Evolutionary conservation across 768 basidiomycete species (phyloP).

Genomic region (Lentinula edodes): DNA sequence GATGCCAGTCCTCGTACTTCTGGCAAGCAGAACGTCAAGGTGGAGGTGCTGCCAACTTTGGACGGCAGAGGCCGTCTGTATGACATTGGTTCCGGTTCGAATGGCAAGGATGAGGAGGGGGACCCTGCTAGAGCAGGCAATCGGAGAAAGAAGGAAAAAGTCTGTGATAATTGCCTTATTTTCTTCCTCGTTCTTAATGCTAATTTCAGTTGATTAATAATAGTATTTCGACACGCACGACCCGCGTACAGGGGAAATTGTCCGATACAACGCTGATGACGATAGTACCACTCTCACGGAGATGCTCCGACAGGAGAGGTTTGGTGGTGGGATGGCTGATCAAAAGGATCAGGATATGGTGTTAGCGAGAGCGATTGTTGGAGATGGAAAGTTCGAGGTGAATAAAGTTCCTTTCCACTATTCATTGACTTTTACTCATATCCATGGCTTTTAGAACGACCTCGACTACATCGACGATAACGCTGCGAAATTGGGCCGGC

Average conservation of each 20-base stretch:
- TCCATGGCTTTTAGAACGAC: slow-evolving; percentile 49
- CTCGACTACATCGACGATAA: slow-evolving; percentile 97
- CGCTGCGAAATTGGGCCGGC: slow-evolving; percentile 84
- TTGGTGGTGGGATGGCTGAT: slow-evolving; percentile 83
- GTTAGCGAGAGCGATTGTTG: slow-evolving; percentile 82
- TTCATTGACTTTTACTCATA: not conserved
- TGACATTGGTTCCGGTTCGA: slow-evolving; percentile 75
- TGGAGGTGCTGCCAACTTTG: slow-evolving; percentile 85
- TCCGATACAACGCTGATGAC: slow-evolving; percentile 89
- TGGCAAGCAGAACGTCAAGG: slow-evolving; percentile 30
- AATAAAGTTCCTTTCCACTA: slow-evolving; percentile 10
- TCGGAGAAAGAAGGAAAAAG: slow-evolving; percentile 73
- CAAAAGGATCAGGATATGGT: slow-evolving; percentile 90
- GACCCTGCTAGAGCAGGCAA: slow-evolving; percentile 68
- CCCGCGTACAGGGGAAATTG: slow-evolving; percentile 81
- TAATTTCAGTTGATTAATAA: not conserved
- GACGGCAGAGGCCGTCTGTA: slow-evolving; percentile 83
- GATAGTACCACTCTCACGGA: slow-evolving; percentile 83
- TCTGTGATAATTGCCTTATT: slow-evolving; percentile 14
- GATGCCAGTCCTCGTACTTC: slow-evolving; percentile 29
- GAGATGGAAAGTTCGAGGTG: slow-evolving; percentile 85
- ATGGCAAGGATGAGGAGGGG: slow-evolving; percentile 59
- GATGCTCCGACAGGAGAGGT: slow-evolving; percentile 88
- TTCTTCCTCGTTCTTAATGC: not conserved
- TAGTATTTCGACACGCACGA: slow-evolving; percentile 83